A percentile compares a stretch with the other conserved stretches of the same genome.
These are phyloP conservation scores for Tricholoma bakamatsutake DNA, from an alignment of 768 basidiomycete genomes.

Conservation along the genomic window DNA sequence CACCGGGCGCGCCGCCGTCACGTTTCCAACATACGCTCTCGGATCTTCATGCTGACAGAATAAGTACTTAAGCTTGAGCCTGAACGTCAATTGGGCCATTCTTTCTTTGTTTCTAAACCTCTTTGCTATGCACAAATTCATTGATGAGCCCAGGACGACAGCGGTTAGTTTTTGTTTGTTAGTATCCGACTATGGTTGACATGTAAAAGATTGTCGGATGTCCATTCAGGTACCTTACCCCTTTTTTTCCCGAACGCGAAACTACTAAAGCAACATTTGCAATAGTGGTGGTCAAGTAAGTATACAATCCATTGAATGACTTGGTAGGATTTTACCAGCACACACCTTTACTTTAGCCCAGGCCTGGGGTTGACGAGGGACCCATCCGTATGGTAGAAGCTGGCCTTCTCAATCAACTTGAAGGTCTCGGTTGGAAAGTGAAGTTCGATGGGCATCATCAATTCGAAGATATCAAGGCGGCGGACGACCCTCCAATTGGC, in stretches of 20 bases:
- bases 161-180: conserved; percentile 50
- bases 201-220: conserved; percentile 78
- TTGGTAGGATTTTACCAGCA: conserved; percentile 5
- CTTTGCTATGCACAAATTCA: conserved; percentile 37
- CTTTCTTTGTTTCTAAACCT: conserved; percentile 11
- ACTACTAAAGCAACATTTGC: conserved; percentile 5
- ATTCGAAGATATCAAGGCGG: conserved; percentile 67
- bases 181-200: background rate
- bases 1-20: no score
- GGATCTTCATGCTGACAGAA: background rate
- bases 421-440: conserved; percentile 82
- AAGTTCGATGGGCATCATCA: conserved; percentile 87
- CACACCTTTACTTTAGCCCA: conserved; percentile 48
- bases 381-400: conserved; percentile 88
- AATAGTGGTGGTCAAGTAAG: conserved; percentile 62
- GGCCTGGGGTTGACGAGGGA: conserved; percentile 77
- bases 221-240: conserved; percentile 77
- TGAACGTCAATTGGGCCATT: background rate
- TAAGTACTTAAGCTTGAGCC: background rate
- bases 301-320: background rate
- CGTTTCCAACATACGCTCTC: background rate
- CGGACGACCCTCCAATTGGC: conserved; percentile 75
- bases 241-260: conserved; percentile 3
- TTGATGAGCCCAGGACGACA: conserved; percentile 65
- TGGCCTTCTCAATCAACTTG: conserved; percentile 74